Conservation (phyloP, 2,329 filamentous ascomycete species). For the Paecilomyces dactylethromorphus region DNA sequence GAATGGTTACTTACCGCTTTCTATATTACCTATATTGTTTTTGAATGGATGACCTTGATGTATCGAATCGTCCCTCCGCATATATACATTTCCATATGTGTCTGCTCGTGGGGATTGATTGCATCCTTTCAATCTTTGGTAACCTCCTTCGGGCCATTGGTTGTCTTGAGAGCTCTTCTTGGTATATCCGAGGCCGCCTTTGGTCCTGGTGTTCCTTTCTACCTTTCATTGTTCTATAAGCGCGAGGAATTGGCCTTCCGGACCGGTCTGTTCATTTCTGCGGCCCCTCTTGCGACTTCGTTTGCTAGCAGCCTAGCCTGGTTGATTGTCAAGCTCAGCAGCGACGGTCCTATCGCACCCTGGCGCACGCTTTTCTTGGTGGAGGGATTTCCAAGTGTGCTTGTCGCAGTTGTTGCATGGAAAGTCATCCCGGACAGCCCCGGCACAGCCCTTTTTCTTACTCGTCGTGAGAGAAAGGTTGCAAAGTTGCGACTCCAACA, state of each 20-base stretch:
- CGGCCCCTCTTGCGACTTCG: conserved; percentile 54
- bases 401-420: conserved; percentile 70
- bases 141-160: conserved; percentile 56
- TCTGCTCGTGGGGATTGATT: conserved; percentile 71
- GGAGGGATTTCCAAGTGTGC: conserved; percentile 76
- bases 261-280: conserved; percentile 81
- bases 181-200: conserved; percentile 58
- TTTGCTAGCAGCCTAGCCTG: conserved; percentile 73
- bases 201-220: conserved; percentile 57
- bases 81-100: conserved; percentile 54
- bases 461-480: conserved; percentile 58
- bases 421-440: conserved; percentile 70
- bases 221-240: conserved; percentile 57
- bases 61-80: conserved; percentile 56
- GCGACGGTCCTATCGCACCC: conserved; percentile 62
- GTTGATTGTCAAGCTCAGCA: conserved; percentile 65
- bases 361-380: conserved; percentile 82
- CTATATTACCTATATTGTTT: conserved; percentile 58
- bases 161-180: conserved; percentile 36
- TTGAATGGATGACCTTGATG: conserved; percentile 62
- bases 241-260: conserved; percentile 72
- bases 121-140: conserved; percentile 67
- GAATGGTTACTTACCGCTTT: conserved; percentile 58
- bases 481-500: conserved; percentile 61
- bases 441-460: conserved; percentile 57